Conservation (phyloP, 2,329 filamentous ascomycete species). For the Sporothrix sp. region DNA sequence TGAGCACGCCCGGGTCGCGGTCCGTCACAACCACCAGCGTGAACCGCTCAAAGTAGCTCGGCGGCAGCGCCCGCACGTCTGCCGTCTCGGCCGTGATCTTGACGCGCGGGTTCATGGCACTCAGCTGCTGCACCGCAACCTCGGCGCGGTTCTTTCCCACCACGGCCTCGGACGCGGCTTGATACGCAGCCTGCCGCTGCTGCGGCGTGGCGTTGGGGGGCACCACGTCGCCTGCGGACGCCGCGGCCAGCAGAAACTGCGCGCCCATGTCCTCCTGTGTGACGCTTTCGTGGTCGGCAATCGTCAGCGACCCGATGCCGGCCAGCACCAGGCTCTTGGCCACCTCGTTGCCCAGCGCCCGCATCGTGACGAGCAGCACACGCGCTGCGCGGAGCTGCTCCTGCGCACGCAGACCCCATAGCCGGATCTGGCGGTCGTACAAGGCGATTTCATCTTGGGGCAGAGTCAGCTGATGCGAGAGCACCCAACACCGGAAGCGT, state of each 20-base stretch:
- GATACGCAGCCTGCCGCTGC: conserved; percentile 74
- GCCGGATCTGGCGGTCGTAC: conserved; percentile 92
- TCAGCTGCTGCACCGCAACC: conserved; percentile 67
- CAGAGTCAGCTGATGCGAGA: conserved; percentile 1
- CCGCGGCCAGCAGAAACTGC: conserved; percentile 64
- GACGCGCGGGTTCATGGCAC: conserved; percentile 84
- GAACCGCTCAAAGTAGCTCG: conserved; percentile 68
- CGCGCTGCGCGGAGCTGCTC: conserved; percentile 84
- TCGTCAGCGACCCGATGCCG: conserved; percentile 80
- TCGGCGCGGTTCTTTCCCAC: conserved; percentile 81
- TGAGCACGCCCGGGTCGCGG: conserved; percentile 63
- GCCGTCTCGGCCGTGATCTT: conserved; percentile 59
- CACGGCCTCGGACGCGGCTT: conserved; percentile 57
- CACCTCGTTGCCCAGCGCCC: conserved; percentile 83
- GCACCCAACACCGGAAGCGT: no score
- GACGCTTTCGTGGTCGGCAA: conserved; percentile 69
- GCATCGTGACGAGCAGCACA: conserved; percentile 80
- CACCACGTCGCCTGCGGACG: not conserved
- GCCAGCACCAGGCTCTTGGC: conserved; percentile 96
- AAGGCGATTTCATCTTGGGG: conserved; percentile 80
- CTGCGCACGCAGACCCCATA: conserved; percentile 95
- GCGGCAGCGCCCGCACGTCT: conserved; percentile 56
- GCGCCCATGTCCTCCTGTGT: conserved; percentile 71
- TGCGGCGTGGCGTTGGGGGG: conserved; percentile 60
- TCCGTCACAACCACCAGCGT: conserved; percentile 88